Base-by-base conservation (phyloP, 768 basidiomycete species). In the Cyclocybe cylindracea region DNA sequence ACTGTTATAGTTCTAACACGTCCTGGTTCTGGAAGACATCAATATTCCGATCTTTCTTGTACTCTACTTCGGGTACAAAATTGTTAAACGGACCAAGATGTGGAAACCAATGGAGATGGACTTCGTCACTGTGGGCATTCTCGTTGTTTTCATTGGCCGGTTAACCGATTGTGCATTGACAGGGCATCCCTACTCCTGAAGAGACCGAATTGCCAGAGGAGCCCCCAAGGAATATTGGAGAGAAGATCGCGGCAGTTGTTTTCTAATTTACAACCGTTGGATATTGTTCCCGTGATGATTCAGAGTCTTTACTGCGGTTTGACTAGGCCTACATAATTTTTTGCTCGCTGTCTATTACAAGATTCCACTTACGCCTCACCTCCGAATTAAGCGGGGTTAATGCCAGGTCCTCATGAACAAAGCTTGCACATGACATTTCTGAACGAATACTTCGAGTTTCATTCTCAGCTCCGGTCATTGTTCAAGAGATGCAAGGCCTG, bases 91-190 rank as follows among this genome's bases (percentile, higher is more conserved):
- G 16, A 78, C 77, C 13, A 67, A 60, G 44, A 57, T 78, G 39
- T 85, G 85, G 85, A 78, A 74, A 51, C 73, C 81, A 2, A 50
- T 73, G 18, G 82, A 89, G 57, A 86, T 88, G 80, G 88, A 89
- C 65, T 86, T 89, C 53, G 78, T 82, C 52, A 85, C 86, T 34
- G 85, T 83, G 51, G 47, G 80, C 46, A 10, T 39, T 44, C 38
- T 3, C n/a, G 47, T 10, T 40, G 8, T 4, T 49, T 46, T 13
- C 10, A 4, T 3, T n/a, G 42, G 7, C 7, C 11, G 14, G 16
- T 45, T 34, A n/a, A 8, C 11, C 8, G 16, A 16, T 46, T 48
- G 16, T 41, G 33, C 39, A 47, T n/a, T 53, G 19, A 41, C 24
- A 86, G 82, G 80, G 86, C 48, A 85, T 89, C 50, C 88, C 88